These are phyloP conservation scores for Plectosphaerella cucumerina DNA, from an alignment of 2,329 filamentous ascomycete genomes.

Conservation along the genomic window DNA sequence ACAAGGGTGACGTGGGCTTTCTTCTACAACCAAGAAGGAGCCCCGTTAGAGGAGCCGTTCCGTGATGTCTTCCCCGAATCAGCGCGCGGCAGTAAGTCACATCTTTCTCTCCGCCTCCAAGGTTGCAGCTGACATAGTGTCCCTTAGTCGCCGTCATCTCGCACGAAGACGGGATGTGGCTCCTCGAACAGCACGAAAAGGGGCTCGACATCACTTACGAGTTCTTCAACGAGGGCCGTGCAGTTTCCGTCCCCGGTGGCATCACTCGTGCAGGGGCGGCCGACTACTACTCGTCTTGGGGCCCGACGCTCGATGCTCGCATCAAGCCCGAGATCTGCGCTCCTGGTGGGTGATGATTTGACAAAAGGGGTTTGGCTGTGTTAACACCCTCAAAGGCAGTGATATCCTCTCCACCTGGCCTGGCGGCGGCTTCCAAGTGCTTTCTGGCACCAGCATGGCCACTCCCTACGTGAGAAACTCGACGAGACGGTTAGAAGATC, in stretches of 20 bases:
- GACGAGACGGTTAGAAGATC: no score
- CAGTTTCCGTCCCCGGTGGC: neutral
- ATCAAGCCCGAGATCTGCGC: constrained; percentile 51
- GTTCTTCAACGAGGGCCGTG: neutral
- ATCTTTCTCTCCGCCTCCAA: neutral
- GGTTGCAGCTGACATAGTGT: neutral
- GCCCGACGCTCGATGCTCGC: constrained; percentile 54
- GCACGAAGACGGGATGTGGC: constrained; percentile 3
- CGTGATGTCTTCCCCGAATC: constrained; percentile 2
- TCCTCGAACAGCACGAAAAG: constrained; percentile 1
- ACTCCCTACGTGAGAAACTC: constrained; percentile 3
- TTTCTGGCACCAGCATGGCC: constrained; percentile 14
- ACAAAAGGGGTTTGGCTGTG: no score
- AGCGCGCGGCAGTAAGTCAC: neutral
- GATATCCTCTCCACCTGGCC: constrained; percentile 16
- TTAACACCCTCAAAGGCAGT: no score
- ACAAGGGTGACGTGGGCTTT: constrained; percentile 8
- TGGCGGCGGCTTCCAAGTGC: constrained; percentile 9
- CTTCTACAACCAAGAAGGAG: constrained; percentile 4
- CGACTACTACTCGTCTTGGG: constrained; percentile 53
- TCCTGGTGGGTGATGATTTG: constrained; percentile 39
- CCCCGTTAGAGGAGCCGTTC: constrained; percentile 4
- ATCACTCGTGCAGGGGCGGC: constrained; percentile 20
- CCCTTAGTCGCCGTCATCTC: constrained; percentile 1
- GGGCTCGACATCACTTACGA: neutral